Conservation (phyloP, 2,329 filamentous ascomycete species). For the Fusarium foetens region DNA sequence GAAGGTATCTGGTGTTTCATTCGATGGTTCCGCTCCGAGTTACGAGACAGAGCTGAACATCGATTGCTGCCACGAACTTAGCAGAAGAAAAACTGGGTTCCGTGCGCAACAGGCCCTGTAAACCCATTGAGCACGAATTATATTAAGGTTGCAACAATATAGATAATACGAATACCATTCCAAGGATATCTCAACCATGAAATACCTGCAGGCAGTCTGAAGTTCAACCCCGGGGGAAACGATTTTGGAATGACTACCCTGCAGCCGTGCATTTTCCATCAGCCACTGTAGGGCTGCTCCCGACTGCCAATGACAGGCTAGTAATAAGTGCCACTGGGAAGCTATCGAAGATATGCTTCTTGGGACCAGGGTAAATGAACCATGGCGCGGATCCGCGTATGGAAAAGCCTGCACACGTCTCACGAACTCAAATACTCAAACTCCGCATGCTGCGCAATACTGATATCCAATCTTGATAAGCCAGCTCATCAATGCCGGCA, state of each 20-base stretch:
- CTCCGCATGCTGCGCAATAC: background rate
- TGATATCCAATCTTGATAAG: background rate
- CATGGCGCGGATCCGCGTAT: background rate
- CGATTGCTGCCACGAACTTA: background rate
- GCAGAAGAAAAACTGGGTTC: too few species aligned
- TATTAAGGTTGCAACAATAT: rapidly evolving
- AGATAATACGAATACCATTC: background rate
- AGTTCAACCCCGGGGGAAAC: rapidly evolving
- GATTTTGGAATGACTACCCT: background rate
- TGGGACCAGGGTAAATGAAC: background rate
- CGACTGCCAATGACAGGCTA: background rate
- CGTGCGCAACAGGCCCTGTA: too few species aligned
- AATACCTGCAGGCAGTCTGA: background rate
- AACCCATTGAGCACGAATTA: too few species aligned
- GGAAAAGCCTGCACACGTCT: background rate
- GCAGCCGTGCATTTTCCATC: background rate
- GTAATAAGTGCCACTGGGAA: background rate
- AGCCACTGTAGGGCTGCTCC: background rate
- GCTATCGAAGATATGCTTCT: background rate
- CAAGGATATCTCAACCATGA: background rate
- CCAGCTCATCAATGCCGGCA: background rate
- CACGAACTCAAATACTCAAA: background rate
- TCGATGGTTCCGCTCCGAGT: rapidly evolving
- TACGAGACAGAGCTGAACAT: rapidly evolving
- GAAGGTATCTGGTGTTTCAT: rapidly evolving